These are phyloP conservation scores for Musa troglodytarum DNA, from an alignment of 176 grass and related monocot genomes.

Conservation along the genomic window DNA sequence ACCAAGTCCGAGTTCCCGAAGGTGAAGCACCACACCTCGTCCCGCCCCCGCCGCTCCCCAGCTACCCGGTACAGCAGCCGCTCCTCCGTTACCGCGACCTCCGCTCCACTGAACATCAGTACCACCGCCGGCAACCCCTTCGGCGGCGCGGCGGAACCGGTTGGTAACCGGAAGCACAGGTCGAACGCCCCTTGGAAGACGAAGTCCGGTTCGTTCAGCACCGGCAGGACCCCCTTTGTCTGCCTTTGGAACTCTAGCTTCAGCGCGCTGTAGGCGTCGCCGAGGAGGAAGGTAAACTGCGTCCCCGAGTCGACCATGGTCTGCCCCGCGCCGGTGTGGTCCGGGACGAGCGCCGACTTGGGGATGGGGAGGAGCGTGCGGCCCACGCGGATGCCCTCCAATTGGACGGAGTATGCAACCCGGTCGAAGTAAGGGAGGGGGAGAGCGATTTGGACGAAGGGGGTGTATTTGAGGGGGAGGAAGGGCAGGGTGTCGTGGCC, in stretches of 20 bases:
- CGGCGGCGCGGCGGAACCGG: slow-evolving; percentile 13
- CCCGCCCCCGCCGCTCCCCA: slow-evolving; percentile 46
- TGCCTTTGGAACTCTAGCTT: slow-evolving; percentile 58
- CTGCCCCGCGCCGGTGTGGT: slow-evolving; percentile 91
- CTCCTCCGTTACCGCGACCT: slow-evolving; percentile 56
- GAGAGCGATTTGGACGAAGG: slow-evolving; percentile 44
- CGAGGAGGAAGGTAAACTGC: slow-evolving; percentile 93
- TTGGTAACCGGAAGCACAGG: slow-evolving; percentile 63
- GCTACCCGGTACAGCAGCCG: slow-evolving; percentile 72
- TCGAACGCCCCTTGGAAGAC: slow-evolving; percentile 75
- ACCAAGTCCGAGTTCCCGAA: slow-evolving; percentile 92
- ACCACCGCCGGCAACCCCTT: slow-evolving; percentile 36
- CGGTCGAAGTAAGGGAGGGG: slow-evolving; percentile 96
- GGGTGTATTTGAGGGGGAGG: slow-evolving; percentile 86
- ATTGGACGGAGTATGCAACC: slow-evolving; percentile 79
- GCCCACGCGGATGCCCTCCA: slow-evolving; percentile 80
- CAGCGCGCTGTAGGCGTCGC: slow-evolving; percentile 55
- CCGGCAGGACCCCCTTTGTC: slow-evolving; percentile 27
- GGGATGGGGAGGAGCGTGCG: slow-evolving; percentile 43
- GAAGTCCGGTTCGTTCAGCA: slow-evolving; percentile 52
- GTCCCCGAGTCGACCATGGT: slow-evolving; percentile 98
- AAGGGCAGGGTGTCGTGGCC: slow-evolving; percentile 77
- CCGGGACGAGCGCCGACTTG: slow-evolving; percentile 52
- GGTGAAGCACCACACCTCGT: slow-evolving; percentile 83
- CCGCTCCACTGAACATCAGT: slow-evolving; percentile 61